phyloP scores from a whole-genome alignment of 2,329 filamentous ascomycete genomes.

The Sporothrix mexicana region DNA sequence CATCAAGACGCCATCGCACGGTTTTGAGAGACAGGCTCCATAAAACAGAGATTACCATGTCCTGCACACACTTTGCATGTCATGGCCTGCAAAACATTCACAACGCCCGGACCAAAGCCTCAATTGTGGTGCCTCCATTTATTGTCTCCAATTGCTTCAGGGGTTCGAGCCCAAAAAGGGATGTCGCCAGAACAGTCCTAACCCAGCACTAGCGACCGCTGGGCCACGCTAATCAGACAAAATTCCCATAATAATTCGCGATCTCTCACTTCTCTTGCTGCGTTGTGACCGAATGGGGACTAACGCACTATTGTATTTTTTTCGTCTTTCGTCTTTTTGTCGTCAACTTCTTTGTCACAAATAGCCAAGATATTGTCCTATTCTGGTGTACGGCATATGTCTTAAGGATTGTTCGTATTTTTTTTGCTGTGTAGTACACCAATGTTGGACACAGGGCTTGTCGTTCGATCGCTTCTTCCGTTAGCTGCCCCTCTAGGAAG shows the following conservation, averaged over 20 bases:
- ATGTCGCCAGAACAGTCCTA: slow-evolving; percentile 15
- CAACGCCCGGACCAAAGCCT: background rate
- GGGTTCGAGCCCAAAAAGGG: slow-evolving; percentile 20
- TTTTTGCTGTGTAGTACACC: background rate
- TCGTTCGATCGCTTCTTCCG: too few species aligned
- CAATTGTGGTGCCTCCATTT: slow-evolving; percentile 7
- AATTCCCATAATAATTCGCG: slow-evolving; percentile 1
- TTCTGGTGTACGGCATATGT: too few species aligned
- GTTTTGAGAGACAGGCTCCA: background rate
- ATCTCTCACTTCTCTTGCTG: slow-evolving; percentile 17
- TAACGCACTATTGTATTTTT: background rate
- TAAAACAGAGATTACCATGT: slow-evolving; percentile 20
- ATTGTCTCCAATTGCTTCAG: background rate
- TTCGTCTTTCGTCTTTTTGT: background rate
- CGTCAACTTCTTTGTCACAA: background rate
- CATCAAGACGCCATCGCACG: background rate
- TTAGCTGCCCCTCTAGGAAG: background rate
- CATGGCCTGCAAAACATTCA: slow-evolving; percentile 1
- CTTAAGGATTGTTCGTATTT: background rate
- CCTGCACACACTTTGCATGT: background rate
- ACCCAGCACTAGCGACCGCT: slow-evolving; percentile 20
- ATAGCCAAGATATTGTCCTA: background rate
- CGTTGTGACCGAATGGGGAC: background rate
- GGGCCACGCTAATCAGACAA: slow-evolving; percentile 9
- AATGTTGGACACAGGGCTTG: background rate